Conservation (phyloP, 495 filamentous ascomycete species). For the Aspergillus asperescens region DNA sequence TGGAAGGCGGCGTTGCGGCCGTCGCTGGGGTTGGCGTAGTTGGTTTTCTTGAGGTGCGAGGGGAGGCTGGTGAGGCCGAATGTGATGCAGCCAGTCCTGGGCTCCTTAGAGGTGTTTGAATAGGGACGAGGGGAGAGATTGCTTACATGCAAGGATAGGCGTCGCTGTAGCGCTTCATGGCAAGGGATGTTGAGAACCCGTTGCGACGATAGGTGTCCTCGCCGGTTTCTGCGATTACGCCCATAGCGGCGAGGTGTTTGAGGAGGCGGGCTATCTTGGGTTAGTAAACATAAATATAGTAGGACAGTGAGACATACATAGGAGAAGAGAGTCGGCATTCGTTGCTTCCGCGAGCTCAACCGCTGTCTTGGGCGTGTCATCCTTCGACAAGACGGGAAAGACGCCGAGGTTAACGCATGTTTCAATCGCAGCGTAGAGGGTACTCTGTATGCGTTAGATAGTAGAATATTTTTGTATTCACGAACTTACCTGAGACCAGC, state of each 20-base stretch:
- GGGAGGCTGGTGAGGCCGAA: constrained; percentile 28
- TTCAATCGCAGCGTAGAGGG: constrained; percentile 29
- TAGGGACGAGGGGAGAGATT: not conserved
- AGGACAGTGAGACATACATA: constrained; percentile 22
- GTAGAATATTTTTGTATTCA: not conserved
- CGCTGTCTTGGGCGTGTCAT: constrained; percentile 29
- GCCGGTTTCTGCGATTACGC: constrained; percentile 40
- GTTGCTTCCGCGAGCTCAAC: constrained; percentile 28
- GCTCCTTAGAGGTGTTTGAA: not conserved
- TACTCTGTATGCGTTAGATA: constrained; percentile 14
- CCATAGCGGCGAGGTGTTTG: constrained; percentile 48
- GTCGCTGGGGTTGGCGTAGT: constrained; percentile 28
- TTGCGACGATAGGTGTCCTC: constrained; percentile 41
- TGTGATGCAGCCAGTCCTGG: constrained; percentile 31
- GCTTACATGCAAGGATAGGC: constrained; percentile 32
- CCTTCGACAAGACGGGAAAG: constrained; percentile 30
- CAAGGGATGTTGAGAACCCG: constrained; percentile 38
- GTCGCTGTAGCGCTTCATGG: constrained; percentile 30
- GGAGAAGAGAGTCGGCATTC: constrained; percentile 25
- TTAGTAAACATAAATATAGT: not conserved
- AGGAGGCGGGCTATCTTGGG: constrained; percentile 33
- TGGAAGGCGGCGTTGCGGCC: constrained; percentile 30
- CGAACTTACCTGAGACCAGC: constrained; percentile 33
- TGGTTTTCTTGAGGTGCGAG: constrained; percentile 25
- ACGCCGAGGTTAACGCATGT: constrained; percentile 31